Base-by-base conservation (phyloP, 2,329 filamentous ascomycete species). In the Neonectria sp. region DNA sequence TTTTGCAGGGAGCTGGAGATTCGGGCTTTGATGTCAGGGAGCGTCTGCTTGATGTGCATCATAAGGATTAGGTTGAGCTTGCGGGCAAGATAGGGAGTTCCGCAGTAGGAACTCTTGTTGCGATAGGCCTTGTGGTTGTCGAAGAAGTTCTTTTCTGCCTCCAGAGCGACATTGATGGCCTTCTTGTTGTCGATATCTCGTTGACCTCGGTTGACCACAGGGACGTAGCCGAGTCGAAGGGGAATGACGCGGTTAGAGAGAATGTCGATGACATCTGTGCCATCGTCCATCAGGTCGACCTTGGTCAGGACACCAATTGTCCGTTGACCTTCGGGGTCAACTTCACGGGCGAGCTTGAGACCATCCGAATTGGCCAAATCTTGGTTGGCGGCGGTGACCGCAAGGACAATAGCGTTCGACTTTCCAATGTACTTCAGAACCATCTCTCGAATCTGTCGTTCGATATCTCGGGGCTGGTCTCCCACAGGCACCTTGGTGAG, bases 41-140 rank as follows among this genome's bases (percentile, higher is more conserved):
- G 89, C 2, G 96, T 99, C 85, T 99, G 95, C 85, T 99, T 99
- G 86, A 99, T 99, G 86, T 99, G 96, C 96, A 99, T 99, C 95
- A 99, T 98, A 75, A 99, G 89, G 79, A 99, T 98, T 77, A 99
- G 87, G 83, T 99, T 99, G 68, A 99, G 90, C 84, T 99, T 99
- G 74, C 95, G 91, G 4, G 96, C 96, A 67, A 99, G 87, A 79
- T 99, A 99, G 4, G 96, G 96, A 3, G 96, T 99, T 81, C 96
- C 96, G 82, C 96, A 99, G 87, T 99, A 99, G 6, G 95, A 93
- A 79, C 94, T 95, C 90, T 99, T 99, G 85, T 98, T 99, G 68
- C 95, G 90, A 83, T 99, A 99, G 37, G 96, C 95, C 85, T 97
- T 97, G 89, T 99, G 96, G 82, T 95, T 95, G 77, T 99, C 96